These are phyloP conservation scores for Pulveroboletus sp. DNA, from an alignment of 768 basidiomycete species.

Conservation along the genomic window DNA sequence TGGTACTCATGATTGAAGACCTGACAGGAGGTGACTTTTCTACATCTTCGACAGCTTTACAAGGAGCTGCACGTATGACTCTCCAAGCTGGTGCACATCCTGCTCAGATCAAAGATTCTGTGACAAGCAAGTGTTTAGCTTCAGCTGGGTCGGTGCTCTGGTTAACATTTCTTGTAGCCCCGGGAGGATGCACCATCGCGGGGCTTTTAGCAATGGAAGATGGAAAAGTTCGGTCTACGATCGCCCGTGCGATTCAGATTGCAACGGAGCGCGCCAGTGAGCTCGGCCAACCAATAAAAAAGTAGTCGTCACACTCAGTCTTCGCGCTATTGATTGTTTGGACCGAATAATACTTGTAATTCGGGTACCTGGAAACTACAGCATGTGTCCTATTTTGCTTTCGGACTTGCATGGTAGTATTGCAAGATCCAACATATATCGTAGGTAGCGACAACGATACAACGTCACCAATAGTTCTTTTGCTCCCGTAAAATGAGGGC, in stretches of 20 bases:
- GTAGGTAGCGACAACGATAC: constrained; percentile 31
- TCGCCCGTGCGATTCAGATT: constrained; percentile 90
- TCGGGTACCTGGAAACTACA: not conserved
- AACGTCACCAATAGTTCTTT: constrained; percentile 38
- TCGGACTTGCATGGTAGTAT: constrained; percentile 28
- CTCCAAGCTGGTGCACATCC: constrained; percentile 87
- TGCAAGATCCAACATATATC: constrained; percentile 33
- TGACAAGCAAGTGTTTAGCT: constrained; percentile 68
- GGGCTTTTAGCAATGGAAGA: constrained; percentile 95
- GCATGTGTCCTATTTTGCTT: constrained; percentile 33
- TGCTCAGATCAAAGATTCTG: constrained; percentile 94
- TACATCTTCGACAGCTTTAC: constrained; percentile 56
- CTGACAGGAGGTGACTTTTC: not conserved
- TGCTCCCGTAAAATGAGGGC: constrained; percentile 98
- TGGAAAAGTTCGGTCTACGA: constrained; percentile 86
- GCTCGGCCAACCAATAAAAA: constrained; percentile 67
- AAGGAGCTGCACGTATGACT: constrained; percentile 95
- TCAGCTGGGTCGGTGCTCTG: not conserved
- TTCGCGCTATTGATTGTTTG: not conserved
- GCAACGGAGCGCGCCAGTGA: constrained; percentile 88
- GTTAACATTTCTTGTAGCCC: constrained; percentile 51
- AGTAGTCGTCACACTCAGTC: constrained; percentile 25
- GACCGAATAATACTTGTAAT: not conserved
- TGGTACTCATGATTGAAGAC: not conserved
- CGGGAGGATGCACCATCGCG: constrained; percentile 97